Conservation (phyloP, 129 eudicot species). For the Escallonia herrerae region DNA sequence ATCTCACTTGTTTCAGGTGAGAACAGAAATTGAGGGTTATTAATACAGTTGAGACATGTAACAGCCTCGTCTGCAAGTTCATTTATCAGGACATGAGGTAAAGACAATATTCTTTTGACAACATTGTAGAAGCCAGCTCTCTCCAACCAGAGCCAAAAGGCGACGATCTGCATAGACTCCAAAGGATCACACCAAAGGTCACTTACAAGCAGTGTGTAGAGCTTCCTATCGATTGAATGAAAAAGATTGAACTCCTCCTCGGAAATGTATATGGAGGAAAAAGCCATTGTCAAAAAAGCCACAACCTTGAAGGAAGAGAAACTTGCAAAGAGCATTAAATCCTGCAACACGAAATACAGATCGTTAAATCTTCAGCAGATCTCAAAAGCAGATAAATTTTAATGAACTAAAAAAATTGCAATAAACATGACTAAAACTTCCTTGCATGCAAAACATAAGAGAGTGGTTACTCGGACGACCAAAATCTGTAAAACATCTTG, state of each 20-base stretch:
- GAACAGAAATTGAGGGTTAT: constrained; percentile 4
- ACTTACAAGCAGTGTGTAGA: constrained; percentile 34
- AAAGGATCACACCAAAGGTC: constrained; percentile 50
- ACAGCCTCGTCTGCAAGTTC: constrained; percentile 51
- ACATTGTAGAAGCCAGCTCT: constrained; percentile 18
- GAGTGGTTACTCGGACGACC: too few relatives aligned
- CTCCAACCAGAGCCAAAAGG: constrained; percentile 68
- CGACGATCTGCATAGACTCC: constrained; percentile 49
- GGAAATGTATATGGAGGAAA: constrained; percentile 7
- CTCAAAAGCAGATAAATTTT: background rate
- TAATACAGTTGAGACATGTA: constrained; percentile 29
- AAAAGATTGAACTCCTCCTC: constrained; percentile 23
- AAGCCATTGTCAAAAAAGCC: constrained; percentile 6
- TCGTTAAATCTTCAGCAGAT: background rate
- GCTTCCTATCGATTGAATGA: constrained; percentile 39
- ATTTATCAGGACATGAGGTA: constrained; percentile 22
- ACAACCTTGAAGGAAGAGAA: background rate
- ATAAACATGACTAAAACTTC: too few relatives aligned
- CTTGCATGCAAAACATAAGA: background rate
- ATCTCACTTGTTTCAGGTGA: constrained; percentile 16
- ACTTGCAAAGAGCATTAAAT: constrained; percentile 4
- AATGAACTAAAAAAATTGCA: background rate
- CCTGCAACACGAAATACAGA: background rate
- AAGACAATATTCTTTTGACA: constrained; percentile 21
- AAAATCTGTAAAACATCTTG: too few relatives aligned